Conservation (phyloP, 2,329 filamentous ascomycete species). For the Orbilia quercus region DNA sequence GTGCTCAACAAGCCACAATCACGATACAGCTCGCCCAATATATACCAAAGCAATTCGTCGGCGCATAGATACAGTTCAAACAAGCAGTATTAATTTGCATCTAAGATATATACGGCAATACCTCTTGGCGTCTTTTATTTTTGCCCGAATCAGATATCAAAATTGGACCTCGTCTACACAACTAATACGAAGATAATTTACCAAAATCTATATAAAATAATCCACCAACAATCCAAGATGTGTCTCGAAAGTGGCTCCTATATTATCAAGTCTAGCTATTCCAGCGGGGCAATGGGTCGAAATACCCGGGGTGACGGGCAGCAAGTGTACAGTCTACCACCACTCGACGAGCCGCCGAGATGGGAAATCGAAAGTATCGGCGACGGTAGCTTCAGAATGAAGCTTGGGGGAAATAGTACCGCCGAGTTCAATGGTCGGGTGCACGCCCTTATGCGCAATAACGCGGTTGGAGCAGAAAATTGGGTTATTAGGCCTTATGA, state of each 20-base stretch:
- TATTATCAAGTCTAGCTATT: slow-evolving; percentile 36
- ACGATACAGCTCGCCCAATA: too few species aligned
- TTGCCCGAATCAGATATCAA: too few species aligned
- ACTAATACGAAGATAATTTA: too few species aligned
- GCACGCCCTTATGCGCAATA: slow-evolving; percentile 22
- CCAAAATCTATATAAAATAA: neutral
- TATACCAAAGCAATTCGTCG: too few species aligned
- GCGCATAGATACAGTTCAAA: too few species aligned
- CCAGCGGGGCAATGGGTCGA: slow-evolving; percentile 27
- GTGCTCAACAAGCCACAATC: too few species aligned
- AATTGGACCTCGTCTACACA: too few species aligned
- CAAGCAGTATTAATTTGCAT: too few species aligned
- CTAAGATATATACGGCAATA: too few species aligned
- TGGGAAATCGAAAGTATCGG: slow-evolving; percentile 37
- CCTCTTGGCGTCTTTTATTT: too few species aligned
- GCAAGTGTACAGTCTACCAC: slow-evolving; percentile 34
- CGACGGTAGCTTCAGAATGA: slow-evolving; percentile 24
- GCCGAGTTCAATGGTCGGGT: slow-evolving; percentile 34
- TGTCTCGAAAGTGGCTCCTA: slow-evolving; percentile 34
- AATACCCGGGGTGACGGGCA: slow-evolving; percentile 21
- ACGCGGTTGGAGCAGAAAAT: slow-evolving; percentile 4
- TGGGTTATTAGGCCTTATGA: slow-evolving; percentile 35
- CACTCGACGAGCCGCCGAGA: slow-evolving; percentile 7
- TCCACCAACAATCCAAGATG: neutral
- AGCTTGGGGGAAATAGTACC: slow-evolving; percentile 13